Conservation (phyloP, 805 yeast genomes). For the Wickerhamomyces queroliae region DNA sequence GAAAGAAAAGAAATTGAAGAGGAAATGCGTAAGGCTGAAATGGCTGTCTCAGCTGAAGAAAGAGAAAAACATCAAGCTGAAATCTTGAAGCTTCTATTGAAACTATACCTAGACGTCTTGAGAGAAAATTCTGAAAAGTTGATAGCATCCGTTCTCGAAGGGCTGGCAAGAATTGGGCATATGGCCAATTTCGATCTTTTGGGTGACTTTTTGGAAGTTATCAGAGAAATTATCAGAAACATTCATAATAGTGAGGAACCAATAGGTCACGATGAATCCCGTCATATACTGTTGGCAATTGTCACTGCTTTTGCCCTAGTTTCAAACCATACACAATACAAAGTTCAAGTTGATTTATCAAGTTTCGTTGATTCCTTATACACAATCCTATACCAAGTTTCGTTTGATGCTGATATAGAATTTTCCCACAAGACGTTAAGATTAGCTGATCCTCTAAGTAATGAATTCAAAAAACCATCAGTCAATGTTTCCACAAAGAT, state of each 20-base stretch:
- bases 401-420: constrained; percentile 80
- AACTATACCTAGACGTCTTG: constrained; percentile 72
- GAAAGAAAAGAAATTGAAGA: constrained; percentile 84
- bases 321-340: constrained; percentile 64
- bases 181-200: constrained; percentile 88
- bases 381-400: constrained; percentile 55
- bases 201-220: constrained; percentile 88
- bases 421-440: constrained; percentile 77
- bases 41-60: constrained; percentile 80
- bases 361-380: constrained; percentile 76
- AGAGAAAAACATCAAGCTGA: constrained; percentile 83
- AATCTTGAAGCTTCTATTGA: constrained; percentile 65
- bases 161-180: constrained; percentile 83
- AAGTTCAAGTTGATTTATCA: constrained; percentile 75
- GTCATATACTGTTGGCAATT: constrained; percentile 76
- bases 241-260: constrained; percentile 38
- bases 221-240: constrained; percentile 71
- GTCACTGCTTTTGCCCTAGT: constrained; percentile 87
- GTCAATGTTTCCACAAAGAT: constrained; percentile 88
- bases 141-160: constrained; percentile 87
- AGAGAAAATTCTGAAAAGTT: constrained; percentile 56
- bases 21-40: constrained; percentile 84
- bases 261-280: constrained; percentile 39
- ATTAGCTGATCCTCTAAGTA: constrained; percentile 67
- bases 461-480: constrained; percentile 48